Base-by-base conservation (phyloP, 495 filamentous ascomycete genomes). In the Hyphodiscus hymeniophilus region DNA sequence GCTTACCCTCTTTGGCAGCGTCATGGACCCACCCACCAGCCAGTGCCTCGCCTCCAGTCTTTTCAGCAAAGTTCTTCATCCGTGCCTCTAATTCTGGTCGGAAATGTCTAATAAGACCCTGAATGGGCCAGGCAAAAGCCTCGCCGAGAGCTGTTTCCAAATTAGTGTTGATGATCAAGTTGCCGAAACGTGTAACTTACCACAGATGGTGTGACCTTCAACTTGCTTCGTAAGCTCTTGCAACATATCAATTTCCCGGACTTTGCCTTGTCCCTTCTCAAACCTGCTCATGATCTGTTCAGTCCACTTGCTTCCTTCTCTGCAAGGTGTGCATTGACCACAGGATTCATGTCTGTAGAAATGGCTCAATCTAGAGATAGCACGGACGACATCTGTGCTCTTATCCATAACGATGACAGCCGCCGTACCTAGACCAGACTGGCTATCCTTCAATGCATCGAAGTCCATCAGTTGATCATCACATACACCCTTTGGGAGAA, bases 351-450 rank as follows among this genome's bases (percentile, higher is more conserved):
- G 92, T 66, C 88, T 87, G 76, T 97, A 98, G 77, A 98, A 98
- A 61, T 86, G 87, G 52, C 85, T 85, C 60, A 98, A 79, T 52
- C 92, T 80, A 41, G 86, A 84, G 66, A 98, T 95, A 56, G 87
- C 85, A 47, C 91, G 84, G 45, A 98, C 87, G 38, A 98, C 85
- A 66, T 98, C 92, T 31, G 92, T 82, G 63, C 81, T 88, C 80
- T 96, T 90, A 71, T 98, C 94, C 85, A 98, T 94, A 60, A 98
- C 92, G 63, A 98, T 94, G 61, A 97, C 89, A 46, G 92, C 92
- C 5, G 92, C 92, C n/a, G 92, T 98, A 50, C 92, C 92, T 10
- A 98, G 80, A 75, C 92, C 92, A 34, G 86, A 88, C 65, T 98
- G 92, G 53, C 81, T 89, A 71, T 97, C 92, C 76, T 98, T 98